Evolutionary conservation across 164 flowering plant species (phyloP).

Genomic region (Sextonia rubra): DNA sequence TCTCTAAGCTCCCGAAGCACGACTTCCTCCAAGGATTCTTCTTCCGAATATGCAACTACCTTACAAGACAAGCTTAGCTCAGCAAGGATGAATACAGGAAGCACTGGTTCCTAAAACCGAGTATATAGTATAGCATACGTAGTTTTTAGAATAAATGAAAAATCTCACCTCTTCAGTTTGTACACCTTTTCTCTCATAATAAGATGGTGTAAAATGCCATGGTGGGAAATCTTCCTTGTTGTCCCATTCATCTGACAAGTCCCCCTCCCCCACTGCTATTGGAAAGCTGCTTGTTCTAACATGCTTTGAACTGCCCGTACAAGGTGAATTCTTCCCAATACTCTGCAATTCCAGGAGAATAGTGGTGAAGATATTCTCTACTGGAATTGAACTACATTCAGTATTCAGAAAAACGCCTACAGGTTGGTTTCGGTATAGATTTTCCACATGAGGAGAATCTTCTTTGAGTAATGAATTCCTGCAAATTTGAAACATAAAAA

Average conservation of each 20-base stretch:
- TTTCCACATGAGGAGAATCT: slow-evolving; percentile 16
- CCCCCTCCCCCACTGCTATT: slow-evolving; percentile 14
- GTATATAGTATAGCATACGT: not conserved
- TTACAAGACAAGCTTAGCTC: slow-evolving; percentile 10
- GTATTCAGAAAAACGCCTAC: slow-evolving; percentile 16
- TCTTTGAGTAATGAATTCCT: slow-evolving; percentile 43
- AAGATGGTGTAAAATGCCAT: not conserved
- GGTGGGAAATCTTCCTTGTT: slow-evolving; percentile 5
- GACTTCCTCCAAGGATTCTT: slow-evolving; percentile 34
- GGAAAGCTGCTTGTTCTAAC: slow-evolving; percentile 26
- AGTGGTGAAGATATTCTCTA: slow-evolving; percentile 13
- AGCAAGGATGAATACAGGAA: slow-evolving; percentile 11
- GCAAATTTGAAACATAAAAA: slow-evolving; percentile 19
- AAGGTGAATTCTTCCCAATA: slow-evolving; percentile 8
- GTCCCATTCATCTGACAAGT: slow-evolving; percentile 13
- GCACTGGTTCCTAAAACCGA: slow-evolving; percentile 20
- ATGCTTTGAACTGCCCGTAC: slow-evolving; percentile 18
- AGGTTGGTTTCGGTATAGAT: slow-evolving; percentile 1
- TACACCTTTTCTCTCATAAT: slow-evolving; percentile 6
- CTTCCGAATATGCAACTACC: slow-evolving; percentile 7
- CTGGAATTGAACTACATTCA: slow-evolving; percentile 4
- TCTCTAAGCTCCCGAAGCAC: slow-evolving; percentile 38
- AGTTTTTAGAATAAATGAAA: not conserved
- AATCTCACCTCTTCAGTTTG: slow-evolving; percentile 9
- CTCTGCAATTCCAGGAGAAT: slow-evolving; percentile 16